A percentile compares a stretch with the other conserved stretches of the same genome.
Conservation (phyloP, 1,284 basidiomycete species). For the Moniliella sp. region DNA sequence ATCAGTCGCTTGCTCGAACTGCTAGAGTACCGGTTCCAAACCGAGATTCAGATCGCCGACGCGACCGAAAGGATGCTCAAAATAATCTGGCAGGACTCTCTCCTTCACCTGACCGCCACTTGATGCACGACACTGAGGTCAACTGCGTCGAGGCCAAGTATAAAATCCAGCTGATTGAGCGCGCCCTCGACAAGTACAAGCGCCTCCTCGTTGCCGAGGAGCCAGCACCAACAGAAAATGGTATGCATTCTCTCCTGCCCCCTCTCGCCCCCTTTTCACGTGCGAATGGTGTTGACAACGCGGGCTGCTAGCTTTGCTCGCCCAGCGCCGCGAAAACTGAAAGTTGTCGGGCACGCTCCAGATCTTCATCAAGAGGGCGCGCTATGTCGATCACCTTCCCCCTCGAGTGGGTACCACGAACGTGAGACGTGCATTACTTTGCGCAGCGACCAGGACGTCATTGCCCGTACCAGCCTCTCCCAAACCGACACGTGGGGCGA, state of each 20-base stretch:
- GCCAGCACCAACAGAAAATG: too few species aligned
- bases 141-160: slow-evolving; percentile 82
- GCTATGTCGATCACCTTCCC: slow-evolving; percentile 83
- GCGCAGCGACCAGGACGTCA: too few species aligned
- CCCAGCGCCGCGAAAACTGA: slow-evolving; percentile 66
- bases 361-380: slow-evolving; percentile 65
- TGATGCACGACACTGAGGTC: slow-evolving; percentile 54
- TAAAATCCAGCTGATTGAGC: slow-evolving; percentile 78
- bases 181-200: slow-evolving; percentile 86
- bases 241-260: too few species aligned
- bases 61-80: slow-evolving; percentile 94
- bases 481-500: slow-evolving; percentile 93
- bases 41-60: slow-evolving; percentile 91
- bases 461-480: slow-evolving; percentile 78
- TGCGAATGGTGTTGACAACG: slow-evolving; percentile 37
- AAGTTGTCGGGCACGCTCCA: slow-evolving; percentile 83
- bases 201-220: slow-evolving; percentile 81
- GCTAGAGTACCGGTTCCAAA: slow-evolving; percentile 93
- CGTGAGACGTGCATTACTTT: too few species aligned
- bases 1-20: slow-evolving; percentile 95
- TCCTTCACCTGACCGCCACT: slow-evolving; percentile 66
- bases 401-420: too few species aligned
- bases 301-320: slow-evolving; percentile 27
- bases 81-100: slow-evolving; percentile 74
- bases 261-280: too few species aligned